Conservation (phyloP, 305 asterid species). For the Solanum chacoense region DNA sequence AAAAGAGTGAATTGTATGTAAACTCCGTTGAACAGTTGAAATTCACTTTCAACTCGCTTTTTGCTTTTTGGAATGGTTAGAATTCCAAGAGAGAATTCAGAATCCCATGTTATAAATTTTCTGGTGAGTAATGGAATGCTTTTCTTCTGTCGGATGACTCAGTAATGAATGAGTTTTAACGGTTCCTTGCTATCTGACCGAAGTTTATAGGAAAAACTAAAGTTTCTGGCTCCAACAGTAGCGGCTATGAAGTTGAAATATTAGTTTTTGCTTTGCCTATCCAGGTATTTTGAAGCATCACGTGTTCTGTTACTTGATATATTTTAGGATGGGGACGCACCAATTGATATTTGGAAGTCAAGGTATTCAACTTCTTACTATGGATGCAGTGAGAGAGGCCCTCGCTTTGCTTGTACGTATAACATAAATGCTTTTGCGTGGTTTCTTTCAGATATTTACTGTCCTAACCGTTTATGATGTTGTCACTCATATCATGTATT, state of each 20-base stretch:
- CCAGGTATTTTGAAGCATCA: conserved; percentile 1
- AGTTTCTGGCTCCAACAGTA: not conserved
- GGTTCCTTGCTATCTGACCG: not conserved
- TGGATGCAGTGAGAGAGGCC: conserved; percentile 89
- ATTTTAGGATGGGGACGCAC: conserved; percentile 52
- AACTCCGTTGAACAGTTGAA: not conserved
- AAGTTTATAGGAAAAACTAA: not conserved
- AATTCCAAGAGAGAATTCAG: not conserved
- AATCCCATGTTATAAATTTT: not conserved
- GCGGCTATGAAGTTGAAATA: not conserved
- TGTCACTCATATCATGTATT: not conserved
- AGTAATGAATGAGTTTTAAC: not conserved
- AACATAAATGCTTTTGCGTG: conserved; percentile 16
- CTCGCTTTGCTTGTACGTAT: conserved; percentile 57
- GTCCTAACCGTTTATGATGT: not conserved
- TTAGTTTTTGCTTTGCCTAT: conserved; percentile 1
- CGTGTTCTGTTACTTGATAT: conserved; percentile 9
- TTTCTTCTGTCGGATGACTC: not conserved
- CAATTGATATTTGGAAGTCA: conserved; percentile 91
- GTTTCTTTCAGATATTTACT: not conserved
- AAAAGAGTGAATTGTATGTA: not conserved
- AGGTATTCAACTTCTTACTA: conserved; percentile 58
- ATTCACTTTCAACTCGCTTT: not conserved
- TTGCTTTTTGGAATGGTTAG: not conserved
- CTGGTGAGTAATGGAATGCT: not conserved